Conservation (phyloP, 2,329 filamentous ascomycete genomes). For the Fusarium sp. region DNA sequence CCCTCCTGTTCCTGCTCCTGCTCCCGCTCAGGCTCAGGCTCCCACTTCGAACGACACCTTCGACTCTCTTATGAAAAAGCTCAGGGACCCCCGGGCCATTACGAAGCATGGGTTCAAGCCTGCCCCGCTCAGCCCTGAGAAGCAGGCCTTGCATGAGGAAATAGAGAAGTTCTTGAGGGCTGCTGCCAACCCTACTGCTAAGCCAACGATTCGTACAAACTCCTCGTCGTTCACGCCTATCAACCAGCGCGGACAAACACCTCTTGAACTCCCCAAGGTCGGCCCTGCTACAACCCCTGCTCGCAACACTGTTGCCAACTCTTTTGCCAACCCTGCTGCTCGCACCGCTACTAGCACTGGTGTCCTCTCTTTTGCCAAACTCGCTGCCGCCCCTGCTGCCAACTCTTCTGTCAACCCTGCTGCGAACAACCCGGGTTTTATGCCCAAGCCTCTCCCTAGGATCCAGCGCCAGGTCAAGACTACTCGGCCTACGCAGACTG, state of each 20-base stretch:
- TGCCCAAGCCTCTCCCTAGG: background rate
- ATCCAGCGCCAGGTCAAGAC: background rate
- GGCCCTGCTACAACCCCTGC: background rate
- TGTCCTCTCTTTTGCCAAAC: background rate
- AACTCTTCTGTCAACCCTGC: background rate
- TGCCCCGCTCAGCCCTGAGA: too few species aligned
- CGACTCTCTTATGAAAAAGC: constrained; percentile 1
- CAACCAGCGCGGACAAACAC: background rate
- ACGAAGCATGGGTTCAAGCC: constrained; percentile 1
- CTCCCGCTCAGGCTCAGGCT: background rate
- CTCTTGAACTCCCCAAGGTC: too few species aligned
- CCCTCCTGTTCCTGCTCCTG: constrained; percentile 9
- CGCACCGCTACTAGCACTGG: background rate
- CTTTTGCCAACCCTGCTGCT: background rate
- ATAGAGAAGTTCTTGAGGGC: too few species aligned
- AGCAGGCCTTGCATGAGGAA: too few species aligned
- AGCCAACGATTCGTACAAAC: too few species aligned
- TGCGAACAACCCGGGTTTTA: background rate
- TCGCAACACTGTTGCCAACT: background rate
- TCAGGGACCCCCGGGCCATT: constrained; percentile 7
- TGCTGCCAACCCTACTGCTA: too few species aligned
- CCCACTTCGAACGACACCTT: constrained; percentile 5
- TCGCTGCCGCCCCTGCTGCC: background rate
- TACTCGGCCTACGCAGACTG: background rate
- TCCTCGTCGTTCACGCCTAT: background rate